Conservation (phyloP, 352 stramenopile species). For the Phytophthora litchii region DNA sequence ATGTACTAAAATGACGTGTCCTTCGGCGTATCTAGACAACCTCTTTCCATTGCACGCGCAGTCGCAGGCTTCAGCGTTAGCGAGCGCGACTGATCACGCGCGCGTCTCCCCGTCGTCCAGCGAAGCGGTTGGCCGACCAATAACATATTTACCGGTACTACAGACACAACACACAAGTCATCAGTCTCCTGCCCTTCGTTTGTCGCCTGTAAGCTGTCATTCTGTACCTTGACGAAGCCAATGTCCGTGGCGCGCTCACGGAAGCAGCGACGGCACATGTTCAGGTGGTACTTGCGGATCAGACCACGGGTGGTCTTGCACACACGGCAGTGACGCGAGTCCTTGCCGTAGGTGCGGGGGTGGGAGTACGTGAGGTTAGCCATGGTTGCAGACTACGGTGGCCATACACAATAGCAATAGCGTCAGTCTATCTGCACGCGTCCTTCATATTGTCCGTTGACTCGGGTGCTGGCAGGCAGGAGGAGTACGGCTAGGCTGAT, state of each 20-base stretch:
- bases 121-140: slow-evolving; percentile 48
- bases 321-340: slow-evolving; percentile 91
- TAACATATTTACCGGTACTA: slow-evolving; percentile 77
- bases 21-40: slow-evolving; percentile 66
- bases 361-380: slow-evolving; percentile 91
- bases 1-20: slow-evolving; percentile 50
- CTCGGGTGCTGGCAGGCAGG: slow-evolving; percentile 4
- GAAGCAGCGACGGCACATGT: slow-evolving; percentile 98
- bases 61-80: slow-evolving; percentile 36
- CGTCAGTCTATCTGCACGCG: slow-evolving; percentile 7
- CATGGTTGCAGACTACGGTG: slow-evolving; percentile 72
- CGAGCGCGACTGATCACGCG: slow-evolving; percentile 34
- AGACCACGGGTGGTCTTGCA: slow-evolving; percentile 92
- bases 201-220: background rate
- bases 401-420: slow-evolving; percentile 26
- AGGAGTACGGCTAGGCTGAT: background rate
- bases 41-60: slow-evolving; percentile 47
- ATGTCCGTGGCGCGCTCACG: slow-evolving; percentile 94
- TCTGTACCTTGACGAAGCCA: slow-evolving; percentile 93
- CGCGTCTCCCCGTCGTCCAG: slow-evolving; percentile 36
- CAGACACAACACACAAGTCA: slow-evolving; percentile 15
- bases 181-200: background rate
- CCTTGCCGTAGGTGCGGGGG: slow-evolving; percentile 89
- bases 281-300: slow-evolving; percentile 96
- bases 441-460: background rate